Evolutionary conservation across 2,329 filamentous ascomycete species (phyloP).

Genomic region (Arachnomyces sp.): DNA sequence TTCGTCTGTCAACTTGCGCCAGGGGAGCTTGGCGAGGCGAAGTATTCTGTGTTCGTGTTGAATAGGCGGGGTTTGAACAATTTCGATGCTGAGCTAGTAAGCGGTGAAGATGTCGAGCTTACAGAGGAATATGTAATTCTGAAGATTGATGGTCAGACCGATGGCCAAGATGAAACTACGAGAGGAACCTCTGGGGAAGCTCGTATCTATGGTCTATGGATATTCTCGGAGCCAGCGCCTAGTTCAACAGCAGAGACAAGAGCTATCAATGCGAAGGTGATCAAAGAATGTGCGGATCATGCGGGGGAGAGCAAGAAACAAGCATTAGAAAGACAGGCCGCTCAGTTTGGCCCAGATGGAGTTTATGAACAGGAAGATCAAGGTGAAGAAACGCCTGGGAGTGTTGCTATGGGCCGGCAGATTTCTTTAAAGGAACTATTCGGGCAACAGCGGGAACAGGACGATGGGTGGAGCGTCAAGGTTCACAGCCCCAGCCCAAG

Average conservation of each 20-base stretch:
- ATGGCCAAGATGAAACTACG: conserved; percentile 11
- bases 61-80: conserved; percentile 67
- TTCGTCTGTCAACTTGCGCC: conserved; percentile 67
- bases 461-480: conserved; percentile 45
- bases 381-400: conserved; percentile 31
- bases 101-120: conserved; percentile 56
- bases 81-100: conserved; percentile 56
- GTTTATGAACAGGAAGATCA: conserved; percentile 20
- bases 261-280: conserved; percentile 45
- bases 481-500: conserved; percentile 32
- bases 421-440: conserved; percentile 48
- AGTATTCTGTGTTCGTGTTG: conserved; percentile 58
- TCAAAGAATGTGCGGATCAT: conserved; percentile 48
- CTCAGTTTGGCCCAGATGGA: conserved; percentile 19
- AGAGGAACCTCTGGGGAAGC: conserved; percentile 11
- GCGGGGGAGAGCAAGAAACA: conserved; percentile 44
- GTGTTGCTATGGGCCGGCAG: conserved; percentile 46
- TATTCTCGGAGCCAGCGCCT: conserved; percentile 53
- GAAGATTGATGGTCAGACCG: conserved; percentile 35
- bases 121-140: conserved; percentile 56
- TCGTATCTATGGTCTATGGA: conserved; percentile 55
- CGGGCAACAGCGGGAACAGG: conserved; percentile 46
- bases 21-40: conserved; percentile 38
- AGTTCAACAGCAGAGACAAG: conserved; percentile 48
- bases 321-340: conserved; percentile 32